Evolutionary conservation across 1,139 yeast genomes (phyloP), one percentile per base, ranked within the genome.

Genomic region (Pichia sp.): DNA sequence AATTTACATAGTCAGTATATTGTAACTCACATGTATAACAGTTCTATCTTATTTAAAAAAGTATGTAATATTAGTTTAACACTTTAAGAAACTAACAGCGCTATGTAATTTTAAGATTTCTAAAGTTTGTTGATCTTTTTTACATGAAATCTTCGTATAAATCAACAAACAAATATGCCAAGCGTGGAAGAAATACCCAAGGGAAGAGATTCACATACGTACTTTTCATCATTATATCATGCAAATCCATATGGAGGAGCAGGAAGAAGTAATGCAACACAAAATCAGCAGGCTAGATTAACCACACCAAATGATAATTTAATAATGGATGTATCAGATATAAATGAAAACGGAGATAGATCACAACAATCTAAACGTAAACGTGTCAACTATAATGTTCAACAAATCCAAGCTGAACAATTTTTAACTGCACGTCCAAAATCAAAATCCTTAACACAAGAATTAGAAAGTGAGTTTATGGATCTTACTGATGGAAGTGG

Each of bases 341-440:
- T 22, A 16, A 22, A 13, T 20, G 38, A 35, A 5, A 20, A 7
- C 22, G 16, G 38, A 20, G 38, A 22, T 13, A 35, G 38, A 13
- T 5, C n/a, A 26, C 41, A 39, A 27, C 16, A 32, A 11, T 39
- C 52, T 1, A 61, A 61, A 44, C 54, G 66, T 29, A 60, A 59
- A 49, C 45, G 65, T 40, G 56, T 65, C 7, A 65, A 64, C 45
- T 65, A 65, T 50, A 63, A 63, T 40, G 53, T 63, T 22, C 60
- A 62, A 20, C 62, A 61, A 13, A 55, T 65, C 18, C 64, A 59
- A 37, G 64, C 55, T 37, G 61, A 54, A 50, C 66, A 55, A 45
- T 57, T 55, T 39, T 38, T 49, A 20, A 49, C 52, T 2, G 45
- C 48, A 18, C 41, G 43, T 7, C 48, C 52, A 4, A 49, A 49